Conservation (phyloP, 2,329 filamentous ascomycete species). For the Botrytis deweyae region DNA sequence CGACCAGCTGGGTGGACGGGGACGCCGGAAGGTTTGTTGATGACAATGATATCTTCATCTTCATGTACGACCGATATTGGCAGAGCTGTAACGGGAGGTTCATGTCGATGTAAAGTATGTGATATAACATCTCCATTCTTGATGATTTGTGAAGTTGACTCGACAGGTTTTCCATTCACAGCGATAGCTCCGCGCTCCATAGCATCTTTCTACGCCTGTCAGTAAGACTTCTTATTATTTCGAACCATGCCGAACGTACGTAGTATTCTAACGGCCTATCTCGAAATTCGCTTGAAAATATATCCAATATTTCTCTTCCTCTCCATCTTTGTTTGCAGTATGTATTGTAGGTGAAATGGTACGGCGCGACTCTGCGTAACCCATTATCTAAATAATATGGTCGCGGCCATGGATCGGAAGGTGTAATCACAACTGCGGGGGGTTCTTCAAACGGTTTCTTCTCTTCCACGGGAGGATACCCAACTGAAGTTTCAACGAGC, state of each 20-base stretch:
- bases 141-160: conserved; percentile 65
- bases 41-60: conserved; percentile 89
- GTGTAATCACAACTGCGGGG: conserved; percentile 51
- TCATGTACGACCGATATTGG: conserved; percentile 84
- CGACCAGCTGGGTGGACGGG: conserved; percentile 93
- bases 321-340: conserved; percentile 94
- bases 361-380: conserved; percentile 78
- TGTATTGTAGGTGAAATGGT: conserved; percentile 93
- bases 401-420: conserved; percentile 55
- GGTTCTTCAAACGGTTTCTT: conserved; percentile 44
- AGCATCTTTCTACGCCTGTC: conserved; percentile 58
- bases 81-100: conserved; percentile 83
- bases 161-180: conserved; percentile 72
- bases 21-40: conserved; percentile 93
- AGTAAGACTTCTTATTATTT: conserved; percentile 24
- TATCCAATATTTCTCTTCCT: conserved; percentile 74
- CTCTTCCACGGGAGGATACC: conserved; percentile 39
- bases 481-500: conserved; percentile 38
- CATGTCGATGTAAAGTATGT: conserved; percentile 92
- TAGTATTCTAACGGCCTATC: conserved; percentile 88
- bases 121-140: conserved; percentile 89
- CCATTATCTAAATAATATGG: conserved; percentile 85
- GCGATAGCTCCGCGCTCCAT: conserved; percentile 77
- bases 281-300: conserved; percentile 89
- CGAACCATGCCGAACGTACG: conserved; percentile 46